A percentile compares a stretch with the other conserved stretches of the same genome.
phyloP scores from a whole-genome alignment of 2,329 filamentous ascomycete genomes.

The Teratosphaeria epicoccoides region DNA sequence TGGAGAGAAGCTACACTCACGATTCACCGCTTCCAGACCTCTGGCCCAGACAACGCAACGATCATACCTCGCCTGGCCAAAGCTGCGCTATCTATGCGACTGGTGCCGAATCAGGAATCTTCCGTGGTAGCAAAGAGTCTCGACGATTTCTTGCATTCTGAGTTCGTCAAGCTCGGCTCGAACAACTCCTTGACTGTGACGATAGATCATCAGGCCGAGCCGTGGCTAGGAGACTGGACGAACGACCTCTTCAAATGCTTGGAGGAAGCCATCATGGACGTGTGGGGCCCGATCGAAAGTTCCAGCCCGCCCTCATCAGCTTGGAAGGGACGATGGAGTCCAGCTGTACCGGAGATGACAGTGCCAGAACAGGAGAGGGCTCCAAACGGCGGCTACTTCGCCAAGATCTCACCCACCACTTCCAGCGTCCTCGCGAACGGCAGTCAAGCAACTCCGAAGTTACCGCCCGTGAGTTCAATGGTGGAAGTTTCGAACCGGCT shows the following conservation, averaged over 20 bases:
- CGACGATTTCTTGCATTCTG: slow-evolving; percentile 53
- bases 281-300: slow-evolving; percentile 55
- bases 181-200: slow-evolving; percentile 71
- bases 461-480: slow-evolving; percentile 13
- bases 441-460: slow-evolving; percentile 25
- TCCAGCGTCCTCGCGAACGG: slow-evolving; percentile 42
- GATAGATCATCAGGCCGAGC: slow-evolving; percentile 88
- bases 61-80: slow-evolving; percentile 85
- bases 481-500: slow-evolving; percentile 16
- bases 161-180: slow-evolving; percentile 66
- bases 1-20: slow-evolving; percentile 95
- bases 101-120: slow-evolving; percentile 88
- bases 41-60: slow-evolving; percentile 75
- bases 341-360: background rate
- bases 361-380: background rate
- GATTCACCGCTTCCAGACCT: slow-evolving; percentile 85
- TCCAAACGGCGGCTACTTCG: slow-evolving; percentile 9
- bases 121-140: slow-evolving; percentile 62
- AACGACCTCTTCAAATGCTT: slow-evolving; percentile 87
- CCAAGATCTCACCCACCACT: slow-evolving; percentile 38
- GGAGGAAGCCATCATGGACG: slow-evolving; percentile 71
- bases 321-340: background rate
- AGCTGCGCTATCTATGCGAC: slow-evolving; percentile 76
- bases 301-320: background rate
- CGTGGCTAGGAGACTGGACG: slow-evolving; percentile 80